These are phyloP conservation scores for Eimeria acervulina DNA, from an alignment of 169 alveolate genomes.

Conservation along the genomic window DNA sequence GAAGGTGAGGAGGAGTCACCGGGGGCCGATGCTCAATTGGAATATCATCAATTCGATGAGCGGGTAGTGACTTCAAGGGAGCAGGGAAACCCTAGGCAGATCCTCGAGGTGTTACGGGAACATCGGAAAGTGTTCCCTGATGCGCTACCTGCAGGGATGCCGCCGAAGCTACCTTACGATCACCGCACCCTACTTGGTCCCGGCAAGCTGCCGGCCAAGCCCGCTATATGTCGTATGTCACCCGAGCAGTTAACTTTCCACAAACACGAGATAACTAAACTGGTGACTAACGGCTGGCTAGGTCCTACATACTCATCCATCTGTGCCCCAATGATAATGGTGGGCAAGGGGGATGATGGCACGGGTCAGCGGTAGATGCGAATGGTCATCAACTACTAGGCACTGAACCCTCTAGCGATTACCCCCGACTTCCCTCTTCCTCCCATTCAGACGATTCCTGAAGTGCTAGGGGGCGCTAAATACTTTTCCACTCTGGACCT, in stretches of 20 bases:
- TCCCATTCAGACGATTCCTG: too few relatives aligned
- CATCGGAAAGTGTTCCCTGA: background rate
- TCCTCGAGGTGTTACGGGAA: background rate
- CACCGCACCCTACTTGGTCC: background rate
- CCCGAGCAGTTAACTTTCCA: background rate
- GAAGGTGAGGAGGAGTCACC: background rate
- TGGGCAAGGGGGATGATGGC: background rate
- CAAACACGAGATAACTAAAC: background rate
- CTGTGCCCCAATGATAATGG: background rate
- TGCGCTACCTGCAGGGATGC: background rate
- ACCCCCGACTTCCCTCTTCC: too few relatives aligned
- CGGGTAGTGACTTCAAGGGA: background rate
- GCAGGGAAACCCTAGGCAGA: background rate
- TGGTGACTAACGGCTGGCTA: background rate
- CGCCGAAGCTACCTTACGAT: background rate
- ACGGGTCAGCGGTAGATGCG: too few relatives aligned
- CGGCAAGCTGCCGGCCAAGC: background rate
- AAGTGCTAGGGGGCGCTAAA: too few relatives aligned
- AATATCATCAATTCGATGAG: background rate
- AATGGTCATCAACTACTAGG: too few relatives aligned
- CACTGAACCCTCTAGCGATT: too few relatives aligned
- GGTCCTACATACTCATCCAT: background rate
- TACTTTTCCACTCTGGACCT: too few relatives aligned
- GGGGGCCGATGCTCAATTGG: background rate
- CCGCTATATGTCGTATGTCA: background rate